phyloP scores from a whole-genome alignment of 2,329 filamentous ascomycete genomes.

The Thielaviopsis musarum region DNA sequence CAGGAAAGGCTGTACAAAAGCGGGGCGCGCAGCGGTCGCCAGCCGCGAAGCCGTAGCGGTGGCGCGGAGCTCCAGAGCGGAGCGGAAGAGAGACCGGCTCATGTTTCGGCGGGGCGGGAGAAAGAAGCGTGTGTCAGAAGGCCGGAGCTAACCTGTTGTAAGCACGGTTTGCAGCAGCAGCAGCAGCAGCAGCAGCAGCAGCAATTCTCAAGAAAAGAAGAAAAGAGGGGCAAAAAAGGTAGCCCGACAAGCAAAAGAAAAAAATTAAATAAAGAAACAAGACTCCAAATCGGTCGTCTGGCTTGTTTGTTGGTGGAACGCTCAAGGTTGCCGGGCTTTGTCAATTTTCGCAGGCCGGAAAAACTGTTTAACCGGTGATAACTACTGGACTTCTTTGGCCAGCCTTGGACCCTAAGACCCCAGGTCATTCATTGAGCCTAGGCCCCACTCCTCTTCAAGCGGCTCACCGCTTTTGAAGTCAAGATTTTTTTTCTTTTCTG shows the following conservation, averaged over 20 bases:
- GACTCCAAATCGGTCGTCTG: neutral
- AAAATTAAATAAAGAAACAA: neutral
- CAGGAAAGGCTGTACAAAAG: conserved; percentile 29
- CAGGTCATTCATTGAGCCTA: too few species aligned
- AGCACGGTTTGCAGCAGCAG: too few species aligned
- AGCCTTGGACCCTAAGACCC: neutral
- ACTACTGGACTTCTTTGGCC: neutral
- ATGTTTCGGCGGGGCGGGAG: conserved; percentile 19
- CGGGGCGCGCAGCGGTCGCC: conserved; percentile 27
- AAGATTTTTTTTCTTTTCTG: conserved; percentile 12
- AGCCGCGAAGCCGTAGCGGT: conserved; percentile 16
- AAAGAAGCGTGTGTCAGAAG: neutral
- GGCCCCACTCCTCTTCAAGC: conserved; percentile 3
- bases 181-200: too few species aligned
- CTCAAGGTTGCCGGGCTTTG: neutral
- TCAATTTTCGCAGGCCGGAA: conserved; percentile 9
- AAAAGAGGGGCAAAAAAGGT: too few species aligned
- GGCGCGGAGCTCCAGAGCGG: conserved; percentile 41
- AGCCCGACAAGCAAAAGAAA: too few species aligned
- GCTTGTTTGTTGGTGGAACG: too few species aligned
- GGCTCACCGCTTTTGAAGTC: conserved; percentile 9
- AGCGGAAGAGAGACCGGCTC: conserved; percentile 46
- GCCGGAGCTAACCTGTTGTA: too few species aligned
- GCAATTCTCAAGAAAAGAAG: too few species aligned
- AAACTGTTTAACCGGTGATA: conserved; percentile 4